Conservation (phyloP, 495 filamentous ascomycete species). For the Oleoguttula mirabilis region DNA sequence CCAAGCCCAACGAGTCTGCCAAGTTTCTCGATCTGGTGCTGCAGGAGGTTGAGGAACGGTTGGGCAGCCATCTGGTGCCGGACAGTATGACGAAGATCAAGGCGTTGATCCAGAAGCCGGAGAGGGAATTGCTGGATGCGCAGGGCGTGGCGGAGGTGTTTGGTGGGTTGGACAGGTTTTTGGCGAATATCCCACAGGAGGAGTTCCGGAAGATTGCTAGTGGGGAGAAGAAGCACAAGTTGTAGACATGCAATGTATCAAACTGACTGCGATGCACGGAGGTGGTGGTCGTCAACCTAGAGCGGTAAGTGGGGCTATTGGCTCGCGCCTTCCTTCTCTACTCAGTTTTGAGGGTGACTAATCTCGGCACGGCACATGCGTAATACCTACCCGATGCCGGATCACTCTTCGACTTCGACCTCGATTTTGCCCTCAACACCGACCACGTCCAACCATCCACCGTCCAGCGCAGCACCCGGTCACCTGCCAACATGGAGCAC, state of each 20-base stretch:
- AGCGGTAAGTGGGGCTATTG: too few relatives aligned
- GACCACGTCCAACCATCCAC: too few relatives aligned
- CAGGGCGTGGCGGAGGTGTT: constrained; percentile 76
- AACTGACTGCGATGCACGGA: too few relatives aligned
- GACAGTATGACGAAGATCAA: constrained; percentile 75
- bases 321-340: not conserved
- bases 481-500: constrained; percentile 1
- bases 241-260: too few relatives aligned
- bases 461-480: not conserved
- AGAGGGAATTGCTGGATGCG: constrained; percentile 56
- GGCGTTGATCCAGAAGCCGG: constrained; percentile 63
- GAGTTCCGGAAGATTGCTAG: constrained; percentile 61
- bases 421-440: too few relatives aligned
- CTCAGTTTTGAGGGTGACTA: not conserved
- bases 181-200: constrained; percentile 64
- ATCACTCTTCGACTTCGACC: too few relatives aligned
- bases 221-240: constrained; percentile 74
- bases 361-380: too few relatives aligned
- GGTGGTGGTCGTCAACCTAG: too few relatives aligned
- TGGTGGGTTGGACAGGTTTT: constrained; percentile 69
- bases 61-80: constrained; percentile 69
- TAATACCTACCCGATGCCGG: too few relatives aligned
- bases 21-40: constrained; percentile 63
- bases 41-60: constrained; percentile 64
- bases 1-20: constrained; percentile 33